Conservation (phyloP, 2,329 filamentous ascomycete species). For the Claviceps paspali region DNA sequence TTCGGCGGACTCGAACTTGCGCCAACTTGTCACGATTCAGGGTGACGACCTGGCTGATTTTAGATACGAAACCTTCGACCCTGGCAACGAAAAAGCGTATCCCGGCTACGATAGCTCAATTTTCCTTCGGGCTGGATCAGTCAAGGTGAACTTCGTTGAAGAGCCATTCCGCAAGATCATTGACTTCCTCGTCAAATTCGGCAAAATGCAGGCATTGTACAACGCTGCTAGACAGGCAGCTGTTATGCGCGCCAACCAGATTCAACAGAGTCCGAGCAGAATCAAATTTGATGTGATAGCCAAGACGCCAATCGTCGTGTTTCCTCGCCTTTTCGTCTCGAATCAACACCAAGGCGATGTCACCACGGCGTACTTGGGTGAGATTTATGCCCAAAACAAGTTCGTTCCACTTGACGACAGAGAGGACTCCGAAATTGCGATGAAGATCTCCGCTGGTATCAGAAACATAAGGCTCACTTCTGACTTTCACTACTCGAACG, state of each 20-base stretch:
- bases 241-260: constrained; percentile 79
- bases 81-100: constrained; percentile 52
- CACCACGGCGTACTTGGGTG: constrained; percentile 83
- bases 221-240: constrained; percentile 93
- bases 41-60: constrained; percentile 94
- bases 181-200: constrained; percentile 95
- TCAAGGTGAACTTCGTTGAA: constrained; percentile 93
- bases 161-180: constrained; percentile 98
- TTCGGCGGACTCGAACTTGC: constrained; percentile 61
- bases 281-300: constrained; percentile 90
- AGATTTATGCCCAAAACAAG: constrained; percentile 92
- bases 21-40: constrained; percentile 84
- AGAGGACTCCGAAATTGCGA: constrained; percentile 57
- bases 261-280: constrained; percentile 78
- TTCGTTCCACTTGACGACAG: constrained; percentile 76
- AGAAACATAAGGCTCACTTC: constrained; percentile 85
- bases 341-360: constrained; percentile 61
- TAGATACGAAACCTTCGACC: constrained; percentile 89
- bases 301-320: constrained; percentile 91
- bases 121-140: constrained; percentile 77
- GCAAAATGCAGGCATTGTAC: constrained; percentile 98
- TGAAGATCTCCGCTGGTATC: constrained; percentile 82
- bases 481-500: constrained; percentile 64
- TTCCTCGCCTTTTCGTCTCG: constrained; percentile 62
- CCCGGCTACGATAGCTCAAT: constrained; percentile 92